These are phyloP conservation scores for Camellia lanceoleosa DNA, from an alignment of 148 eudicot genomes.

Conservation along the genomic window DNA sequence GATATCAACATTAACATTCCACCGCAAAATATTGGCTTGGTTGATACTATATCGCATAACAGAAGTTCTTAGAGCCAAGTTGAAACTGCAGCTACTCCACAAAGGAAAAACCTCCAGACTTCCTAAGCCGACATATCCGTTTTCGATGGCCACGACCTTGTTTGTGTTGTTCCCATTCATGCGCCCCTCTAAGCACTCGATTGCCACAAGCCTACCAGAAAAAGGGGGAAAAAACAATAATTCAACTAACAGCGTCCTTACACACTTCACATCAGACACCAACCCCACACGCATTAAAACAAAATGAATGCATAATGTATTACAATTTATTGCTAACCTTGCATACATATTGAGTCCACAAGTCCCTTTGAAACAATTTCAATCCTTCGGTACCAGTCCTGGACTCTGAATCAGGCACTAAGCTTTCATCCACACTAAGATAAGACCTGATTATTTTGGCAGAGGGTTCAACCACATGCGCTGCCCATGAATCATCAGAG, in stretches of 20 bases:
- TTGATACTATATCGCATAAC: not conserved
- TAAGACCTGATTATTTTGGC: conserved; percentile 44
- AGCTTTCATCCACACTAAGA: conserved; percentile 33
- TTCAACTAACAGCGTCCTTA: not conserved
- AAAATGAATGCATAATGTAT: not conserved
- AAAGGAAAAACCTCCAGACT: conserved; percentile 31
- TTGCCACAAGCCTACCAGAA: conserved; percentile 65
- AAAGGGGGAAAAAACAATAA: not conserved
- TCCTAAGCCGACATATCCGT: conserved; percentile 48
- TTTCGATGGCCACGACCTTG: conserved; percentile 85
- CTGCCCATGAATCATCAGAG: conserved; percentile 58
- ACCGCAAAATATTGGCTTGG: not conserved
- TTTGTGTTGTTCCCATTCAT: conserved; percentile 89
- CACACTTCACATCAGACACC: too few species aligned
- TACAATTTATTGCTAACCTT: conserved; percentile 42
- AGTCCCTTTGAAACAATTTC: conserved; percentile 53
- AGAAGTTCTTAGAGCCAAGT: conserved; percentile 2
- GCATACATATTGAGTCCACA: conserved; percentile 78
- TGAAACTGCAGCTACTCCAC: conserved; percentile 15
- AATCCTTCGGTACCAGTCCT: conserved; percentile 17
- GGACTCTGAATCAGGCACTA: conserved; percentile 19
- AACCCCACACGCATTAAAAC: not conserved
- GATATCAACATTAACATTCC: not conserved
- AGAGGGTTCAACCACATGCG: conserved; percentile 64
- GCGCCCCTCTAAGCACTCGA: conserved; percentile 77